These are phyloP conservation scores for Lactarius hengduanensis DNA, from an alignment of 768 basidiomycete species.

Conservation along the genomic window DNA sequence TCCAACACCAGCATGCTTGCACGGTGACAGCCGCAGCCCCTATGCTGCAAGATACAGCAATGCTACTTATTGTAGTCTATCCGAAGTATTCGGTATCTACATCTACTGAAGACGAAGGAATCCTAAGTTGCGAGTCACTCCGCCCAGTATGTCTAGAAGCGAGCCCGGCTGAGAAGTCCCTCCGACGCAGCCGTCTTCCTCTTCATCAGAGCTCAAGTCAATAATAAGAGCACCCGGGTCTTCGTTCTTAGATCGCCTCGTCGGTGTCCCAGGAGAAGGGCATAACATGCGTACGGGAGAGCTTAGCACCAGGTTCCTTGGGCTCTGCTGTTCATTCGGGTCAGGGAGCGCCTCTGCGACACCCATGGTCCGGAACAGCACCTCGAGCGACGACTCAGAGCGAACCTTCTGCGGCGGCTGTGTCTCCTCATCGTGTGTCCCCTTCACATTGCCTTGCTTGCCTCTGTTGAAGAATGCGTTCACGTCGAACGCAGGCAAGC, in stretches of 20 bases:
- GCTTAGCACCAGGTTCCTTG: background rate
- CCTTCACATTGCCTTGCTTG: background rate
- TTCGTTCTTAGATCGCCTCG: background rate
- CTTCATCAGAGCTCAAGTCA: background rate
- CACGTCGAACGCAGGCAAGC: background rate
- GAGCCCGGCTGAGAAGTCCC: background rate
- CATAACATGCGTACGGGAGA: background rate
- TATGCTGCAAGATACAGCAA: background rate
- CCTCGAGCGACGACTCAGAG: background rate
- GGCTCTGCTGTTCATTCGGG: background rate
- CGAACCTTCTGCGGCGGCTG: background rate
- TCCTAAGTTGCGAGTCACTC: background rate
- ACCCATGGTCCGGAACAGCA: background rate
- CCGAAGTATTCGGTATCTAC: too few relatives aligned
- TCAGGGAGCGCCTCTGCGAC: background rate
- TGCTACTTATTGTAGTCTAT: background rate
- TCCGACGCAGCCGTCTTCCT: background rate
- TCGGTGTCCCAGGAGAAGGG: conserved; percentile 1
- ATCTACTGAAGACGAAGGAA: background rate
- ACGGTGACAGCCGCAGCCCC: too few relatives aligned
- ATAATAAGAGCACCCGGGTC: background rate
- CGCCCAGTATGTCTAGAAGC: background rate
- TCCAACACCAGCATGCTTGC: too few relatives aligned
- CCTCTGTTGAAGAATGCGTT: background rate
- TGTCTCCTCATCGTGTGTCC: background rate